Evolutionary conservation across 352 stramenopile genomes (phyloP).

Genomic region (Globisporangium rhizosaccharum): DNA sequence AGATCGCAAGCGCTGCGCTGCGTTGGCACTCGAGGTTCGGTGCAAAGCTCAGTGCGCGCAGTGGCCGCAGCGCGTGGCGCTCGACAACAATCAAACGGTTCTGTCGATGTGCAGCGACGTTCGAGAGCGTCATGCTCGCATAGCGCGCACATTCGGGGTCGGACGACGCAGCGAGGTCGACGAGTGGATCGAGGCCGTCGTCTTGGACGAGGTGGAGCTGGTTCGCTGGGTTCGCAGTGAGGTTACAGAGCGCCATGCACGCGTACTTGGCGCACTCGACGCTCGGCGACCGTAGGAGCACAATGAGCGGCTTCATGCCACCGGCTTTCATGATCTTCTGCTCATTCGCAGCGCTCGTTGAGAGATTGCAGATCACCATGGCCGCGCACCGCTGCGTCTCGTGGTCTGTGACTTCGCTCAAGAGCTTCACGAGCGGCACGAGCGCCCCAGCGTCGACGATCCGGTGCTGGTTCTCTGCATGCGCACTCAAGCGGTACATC

Average conservation of each 20-base stretch:
- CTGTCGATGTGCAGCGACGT: slow-evolving; percentile 86
- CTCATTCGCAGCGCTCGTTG: slow-evolving; percentile 66
- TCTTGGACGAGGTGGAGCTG: slow-evolving; percentile 87
- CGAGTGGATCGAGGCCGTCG: slow-evolving; percentile 64
- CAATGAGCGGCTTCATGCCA: slow-evolving; percentile 60
- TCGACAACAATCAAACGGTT: slow-evolving; percentile 90
- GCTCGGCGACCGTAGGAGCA: slow-evolving; percentile 38
- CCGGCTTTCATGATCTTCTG: slow-evolving; percentile 75
- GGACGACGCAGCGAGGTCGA: slow-evolving; percentile 67
- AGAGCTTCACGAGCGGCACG: slow-evolving; percentile 58
- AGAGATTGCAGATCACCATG: slow-evolving; percentile 87
- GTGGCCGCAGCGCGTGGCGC: slow-evolving; percentile 61
- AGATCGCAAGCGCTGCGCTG: slow-evolving; percentile 88
- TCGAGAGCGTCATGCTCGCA: slow-evolving; percentile 92
- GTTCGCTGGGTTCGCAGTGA: slow-evolving; percentile 89
- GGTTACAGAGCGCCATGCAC: slow-evolving; percentile 94
- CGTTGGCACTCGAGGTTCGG: slow-evolving; percentile 88
- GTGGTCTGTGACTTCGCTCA: slow-evolving; percentile 39
- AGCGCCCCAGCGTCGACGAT: slow-evolving; percentile 85
- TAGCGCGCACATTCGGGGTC: slow-evolving; percentile 85
- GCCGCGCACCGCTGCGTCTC: slow-evolving; percentile 74
- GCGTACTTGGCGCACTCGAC: slow-evolving; percentile 79
- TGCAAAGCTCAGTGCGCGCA: slow-evolving; percentile 79
- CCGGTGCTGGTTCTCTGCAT: slow-evolving; percentile 82
- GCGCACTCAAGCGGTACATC: slow-evolving; percentile 87